A percentile compares a stretch with the other conserved stretches of the same genome.
Conservation (phyloP, 73 alveolate genomes). For the Durusdinium trenchii region DNA sequence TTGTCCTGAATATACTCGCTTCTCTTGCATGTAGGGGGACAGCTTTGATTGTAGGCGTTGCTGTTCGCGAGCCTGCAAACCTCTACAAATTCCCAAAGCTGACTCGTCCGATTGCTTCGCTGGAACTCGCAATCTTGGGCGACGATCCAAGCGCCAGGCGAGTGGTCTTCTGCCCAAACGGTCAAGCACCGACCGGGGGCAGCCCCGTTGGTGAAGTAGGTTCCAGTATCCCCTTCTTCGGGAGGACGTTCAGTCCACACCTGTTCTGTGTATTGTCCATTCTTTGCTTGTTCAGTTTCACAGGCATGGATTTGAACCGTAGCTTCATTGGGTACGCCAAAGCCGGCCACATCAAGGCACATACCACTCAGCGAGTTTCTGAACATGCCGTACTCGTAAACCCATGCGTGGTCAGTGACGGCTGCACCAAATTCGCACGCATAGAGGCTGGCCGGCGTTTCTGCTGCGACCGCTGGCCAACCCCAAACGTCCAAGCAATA, state of each 20-base stretch:
- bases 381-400: neutral
- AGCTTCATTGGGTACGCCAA: neutral
- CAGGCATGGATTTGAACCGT: neutral
- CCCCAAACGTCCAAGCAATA: neutral
- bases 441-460: neutral
- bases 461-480: neutral
- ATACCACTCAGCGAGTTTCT: neutral
- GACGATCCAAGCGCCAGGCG: neutral
- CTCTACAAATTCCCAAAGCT: neutral
- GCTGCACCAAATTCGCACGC: neutral
- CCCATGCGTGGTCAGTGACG: neutral
- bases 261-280: neutral
- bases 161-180: neutral
- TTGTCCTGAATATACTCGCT: neutral
- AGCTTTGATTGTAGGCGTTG: neutral
- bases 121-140: neutral
- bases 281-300: neutral
- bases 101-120: neutral
- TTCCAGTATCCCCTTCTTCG: neutral
- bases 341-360: neutral
- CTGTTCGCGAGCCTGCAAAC: neutral
- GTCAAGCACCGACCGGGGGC: constrained; percentile 7
- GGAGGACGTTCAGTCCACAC: neutral
- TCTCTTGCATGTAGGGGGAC: neutral
- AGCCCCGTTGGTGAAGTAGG: neutral